These are phyloP conservation scores for Mucor piriformis DNA, from an alignment of 371 early-diverging fungal genomes.

Conservation along the genomic window DNA sequence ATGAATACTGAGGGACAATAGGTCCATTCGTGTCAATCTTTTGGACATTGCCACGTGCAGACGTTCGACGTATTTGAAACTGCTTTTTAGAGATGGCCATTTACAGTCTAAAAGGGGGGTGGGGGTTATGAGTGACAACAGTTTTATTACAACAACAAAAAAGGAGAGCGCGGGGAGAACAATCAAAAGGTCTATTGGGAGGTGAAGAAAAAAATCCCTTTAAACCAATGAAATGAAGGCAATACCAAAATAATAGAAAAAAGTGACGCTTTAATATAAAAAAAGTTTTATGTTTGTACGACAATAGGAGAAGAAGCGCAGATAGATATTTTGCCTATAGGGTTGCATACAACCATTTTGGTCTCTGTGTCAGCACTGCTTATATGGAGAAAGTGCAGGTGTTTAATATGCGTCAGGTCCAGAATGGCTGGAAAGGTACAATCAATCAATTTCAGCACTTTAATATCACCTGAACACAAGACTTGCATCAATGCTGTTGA, in stretches of 20 bases:
- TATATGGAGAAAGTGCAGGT: not conserved
- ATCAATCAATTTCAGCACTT: not conserved
- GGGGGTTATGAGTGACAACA: no score
- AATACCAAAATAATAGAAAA: not conserved
- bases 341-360: no score
- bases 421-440: not conserved
- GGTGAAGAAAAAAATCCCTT: not conserved
- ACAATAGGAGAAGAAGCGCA: no score
- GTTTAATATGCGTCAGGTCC: not conserved
- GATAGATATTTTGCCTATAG: no score
- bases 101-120: not conserved
- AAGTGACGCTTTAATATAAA: no score
- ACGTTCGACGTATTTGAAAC: conserved; percentile 6
- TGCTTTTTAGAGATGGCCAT: conserved; percentile 18
- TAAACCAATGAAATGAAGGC: not conserved
- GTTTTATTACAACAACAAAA: not conserved
- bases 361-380: no score
- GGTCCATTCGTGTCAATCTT: conserved; percentile 11
- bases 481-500: not conserved
- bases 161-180: not conserved
- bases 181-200: not conserved
- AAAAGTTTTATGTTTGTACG: no score
- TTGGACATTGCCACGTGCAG: conserved; percentile 5
- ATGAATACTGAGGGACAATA: conserved; percentile 9
- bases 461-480: not conserved